Percentiles rank a stretch among this genome's conserved stretches.
Evolutionary conservation across 208 protist species (phyloP).

Genomic region (Acanthamoeba lenticulata): DNA sequence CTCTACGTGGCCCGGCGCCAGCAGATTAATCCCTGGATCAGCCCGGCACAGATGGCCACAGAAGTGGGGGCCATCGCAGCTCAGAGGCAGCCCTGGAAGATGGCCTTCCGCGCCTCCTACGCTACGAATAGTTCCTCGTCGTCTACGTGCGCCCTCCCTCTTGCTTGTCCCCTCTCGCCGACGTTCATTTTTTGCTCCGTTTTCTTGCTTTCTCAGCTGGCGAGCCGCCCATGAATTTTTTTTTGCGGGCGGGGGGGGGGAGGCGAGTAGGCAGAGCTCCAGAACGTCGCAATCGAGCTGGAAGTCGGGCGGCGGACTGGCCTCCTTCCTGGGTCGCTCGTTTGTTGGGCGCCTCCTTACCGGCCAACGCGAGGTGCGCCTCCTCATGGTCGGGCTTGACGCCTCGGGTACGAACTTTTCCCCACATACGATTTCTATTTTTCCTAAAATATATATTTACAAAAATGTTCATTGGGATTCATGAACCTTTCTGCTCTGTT

Average conservation of each 20-base stretch:
- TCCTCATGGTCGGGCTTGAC: slow-evolving; percentile 98
- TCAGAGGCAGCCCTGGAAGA: not conserved
- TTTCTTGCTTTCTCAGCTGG: not conserved
- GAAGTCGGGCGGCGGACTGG: not conserved
- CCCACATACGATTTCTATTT: not conserved
- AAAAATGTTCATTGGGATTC: no score
- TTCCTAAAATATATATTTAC: no score
- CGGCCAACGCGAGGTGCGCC: slow-evolving; percentile 94
- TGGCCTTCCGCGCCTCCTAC: not conserved
- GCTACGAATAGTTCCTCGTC: no score
- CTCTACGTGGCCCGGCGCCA: not conserved
- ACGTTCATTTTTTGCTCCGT: not conserved
- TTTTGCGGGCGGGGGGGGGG: no score
- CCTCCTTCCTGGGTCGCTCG: not conserved
- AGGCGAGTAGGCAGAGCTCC: not conserved
- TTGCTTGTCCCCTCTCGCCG: not conserved
- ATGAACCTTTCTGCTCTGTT: no score
- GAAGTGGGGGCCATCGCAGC: not conserved
- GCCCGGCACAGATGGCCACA: not conserved
- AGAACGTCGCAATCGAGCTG: not conserved
- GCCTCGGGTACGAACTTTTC: slow-evolving; percentile 94
- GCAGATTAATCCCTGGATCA: not conserved
- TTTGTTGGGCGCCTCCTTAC: slow-evolving; percentile 84
- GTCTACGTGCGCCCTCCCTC: not conserved
- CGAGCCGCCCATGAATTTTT: no score